These are phyloP conservation scores for Pholiota microspora DNA, from an alignment of 768 basidiomycete species.

Conservation along the genomic window DNA sequence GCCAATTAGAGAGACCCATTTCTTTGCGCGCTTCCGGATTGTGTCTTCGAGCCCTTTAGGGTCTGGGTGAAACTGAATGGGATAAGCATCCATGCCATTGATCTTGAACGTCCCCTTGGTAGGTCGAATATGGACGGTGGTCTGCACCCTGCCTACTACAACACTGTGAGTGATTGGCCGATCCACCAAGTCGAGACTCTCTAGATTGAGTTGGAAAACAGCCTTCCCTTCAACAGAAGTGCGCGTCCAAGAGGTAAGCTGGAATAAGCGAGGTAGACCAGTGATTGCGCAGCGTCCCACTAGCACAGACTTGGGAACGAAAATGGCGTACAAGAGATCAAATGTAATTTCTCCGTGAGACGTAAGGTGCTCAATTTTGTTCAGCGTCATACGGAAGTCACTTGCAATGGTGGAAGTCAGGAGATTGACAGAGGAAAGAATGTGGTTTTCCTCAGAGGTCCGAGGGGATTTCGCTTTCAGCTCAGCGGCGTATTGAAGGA, in stretches of 20 bases:
- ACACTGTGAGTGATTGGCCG: conserved; percentile 30
- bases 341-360: conserved; percentile 58
- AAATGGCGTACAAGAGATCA: conserved; percentile 52
- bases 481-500: conserved; percentile 40
- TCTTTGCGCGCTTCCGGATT: conserved; percentile 49
- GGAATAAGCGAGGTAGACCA: conserved; percentile 48
- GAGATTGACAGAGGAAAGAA: conserved; percentile 45
- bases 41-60: conserved; percentile 37
- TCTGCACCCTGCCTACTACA: conserved; percentile 38
- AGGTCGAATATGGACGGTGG: conserved; percentile 35
- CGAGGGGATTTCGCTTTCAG: conserved; percentile 35
- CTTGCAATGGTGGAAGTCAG: conserved; percentile 47
- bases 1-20: conserved; percentile 53
- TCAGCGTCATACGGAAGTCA: conserved; percentile 49
- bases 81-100: conserved; percentile 47
- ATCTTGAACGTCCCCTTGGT: conserved; percentile 55
- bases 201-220: conserved; percentile 44
- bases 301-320: conserved; percentile 51
- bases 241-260: conserved; percentile 38
- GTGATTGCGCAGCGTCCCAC: conserved; percentile 53
- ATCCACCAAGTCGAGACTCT: conserved; percentile 53
- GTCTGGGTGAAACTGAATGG: conserved; percentile 50
- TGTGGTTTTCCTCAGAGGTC: conserved; percentile 38
- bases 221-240: conserved; percentile 32
- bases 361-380: conserved; percentile 44